These are phyloP conservation scores for Cenchrus americanus DNA, from an alignment of 176 grass and related monocot species.

Conservation along the genomic window DNA sequence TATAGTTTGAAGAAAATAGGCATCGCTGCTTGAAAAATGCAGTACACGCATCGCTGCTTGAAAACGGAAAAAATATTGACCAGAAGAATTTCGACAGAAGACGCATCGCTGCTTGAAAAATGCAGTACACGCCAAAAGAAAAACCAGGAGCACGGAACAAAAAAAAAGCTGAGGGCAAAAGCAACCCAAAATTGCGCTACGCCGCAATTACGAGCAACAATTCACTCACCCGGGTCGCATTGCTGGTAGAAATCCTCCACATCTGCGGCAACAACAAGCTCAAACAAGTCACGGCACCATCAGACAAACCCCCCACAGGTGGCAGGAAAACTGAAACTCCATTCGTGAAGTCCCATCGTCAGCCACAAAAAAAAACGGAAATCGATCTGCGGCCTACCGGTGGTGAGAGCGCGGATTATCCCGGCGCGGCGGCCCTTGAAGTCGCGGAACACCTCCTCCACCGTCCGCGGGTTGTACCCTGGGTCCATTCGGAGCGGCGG, in stretches of 20 bases:
- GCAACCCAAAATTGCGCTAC: neutral
- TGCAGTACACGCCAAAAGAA: neutral
- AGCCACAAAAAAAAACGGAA: neutral
- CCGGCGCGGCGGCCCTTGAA: constrained; percentile 90
- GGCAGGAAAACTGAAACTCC: neutral
- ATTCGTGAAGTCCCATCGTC: neutral
- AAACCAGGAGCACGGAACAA: neutral
- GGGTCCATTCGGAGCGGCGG: constrained; percentile 62
- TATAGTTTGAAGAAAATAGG: neutral
- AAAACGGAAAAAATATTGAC: neutral
- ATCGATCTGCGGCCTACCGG: constrained; percentile 48
- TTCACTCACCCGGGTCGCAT: constrained; percentile 93
- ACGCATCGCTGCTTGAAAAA: neutral
- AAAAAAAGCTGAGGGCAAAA: neutral
- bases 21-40: too few relatives aligned
- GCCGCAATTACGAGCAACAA: neutral
- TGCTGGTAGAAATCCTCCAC: constrained; percentile 90
- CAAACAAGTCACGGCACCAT: constrained; percentile 30
- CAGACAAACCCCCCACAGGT: neutral
- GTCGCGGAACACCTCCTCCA: constrained; percentile 97
- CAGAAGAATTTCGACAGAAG: neutral
- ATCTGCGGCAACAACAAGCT: constrained; percentile 67
- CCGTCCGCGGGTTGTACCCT: constrained; percentile 81
- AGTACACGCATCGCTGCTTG: too few relatives aligned
- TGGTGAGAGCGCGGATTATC: constrained; percentile 80